Evolutionary conservation across 2,329 filamentous ascomycete genomes (phyloP).

Genomic region (Plectosphaerella sp.): DNA sequence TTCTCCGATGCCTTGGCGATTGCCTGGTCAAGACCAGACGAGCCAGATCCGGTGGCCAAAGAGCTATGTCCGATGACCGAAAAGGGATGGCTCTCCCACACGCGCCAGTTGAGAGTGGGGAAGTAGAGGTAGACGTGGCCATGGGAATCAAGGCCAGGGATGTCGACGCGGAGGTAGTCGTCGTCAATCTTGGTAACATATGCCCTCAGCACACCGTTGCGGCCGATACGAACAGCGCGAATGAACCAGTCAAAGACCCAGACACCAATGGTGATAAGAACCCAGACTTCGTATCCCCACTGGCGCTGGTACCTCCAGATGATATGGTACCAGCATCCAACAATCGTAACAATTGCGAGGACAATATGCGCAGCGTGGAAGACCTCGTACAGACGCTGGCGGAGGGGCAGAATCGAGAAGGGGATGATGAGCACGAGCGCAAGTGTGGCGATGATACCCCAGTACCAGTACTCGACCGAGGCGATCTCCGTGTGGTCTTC

Average conservation of each 20-base stretch:
- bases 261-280: constrained; percentile 20
- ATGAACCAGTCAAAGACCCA: constrained; percentile 23
- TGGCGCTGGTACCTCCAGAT: constrained; percentile 23
- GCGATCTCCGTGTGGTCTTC: not conserved
- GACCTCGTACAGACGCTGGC: constrained; percentile 30
- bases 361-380: constrained; percentile 40
- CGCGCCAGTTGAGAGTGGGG: constrained; percentile 6
- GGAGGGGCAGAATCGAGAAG: constrained; percentile 28
- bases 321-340: constrained; percentile 39
- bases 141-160: constrained; percentile 4
- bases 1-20: constrained; percentile 1
- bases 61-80: constrained; percentile 15
- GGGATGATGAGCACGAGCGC: constrained; percentile 22
- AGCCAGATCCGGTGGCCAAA: constrained; percentile 7
- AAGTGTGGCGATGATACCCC: constrained; percentile 36
- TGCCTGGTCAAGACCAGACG: constrained; percentile 2
- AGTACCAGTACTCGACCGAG: constrained; percentile 32
- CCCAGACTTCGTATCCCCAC: constrained; percentile 34
- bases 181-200: constrained; percentile 20
- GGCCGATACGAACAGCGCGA: constrained; percentile 14
- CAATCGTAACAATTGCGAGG: constrained; percentile 32
- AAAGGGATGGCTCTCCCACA: constrained; percentile 19
- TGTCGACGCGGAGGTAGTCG: constrained; percentile 15
- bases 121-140: constrained; percentile 12
- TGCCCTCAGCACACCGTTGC: constrained; percentile 19